A percentile compares a stretch with the other conserved stretches of the same genome.
These are phyloP conservation scores for Coix lacrymajobi DNA, from an alignment of 176 grass and related monocot genomes.

Conservation along the genomic window DNA sequence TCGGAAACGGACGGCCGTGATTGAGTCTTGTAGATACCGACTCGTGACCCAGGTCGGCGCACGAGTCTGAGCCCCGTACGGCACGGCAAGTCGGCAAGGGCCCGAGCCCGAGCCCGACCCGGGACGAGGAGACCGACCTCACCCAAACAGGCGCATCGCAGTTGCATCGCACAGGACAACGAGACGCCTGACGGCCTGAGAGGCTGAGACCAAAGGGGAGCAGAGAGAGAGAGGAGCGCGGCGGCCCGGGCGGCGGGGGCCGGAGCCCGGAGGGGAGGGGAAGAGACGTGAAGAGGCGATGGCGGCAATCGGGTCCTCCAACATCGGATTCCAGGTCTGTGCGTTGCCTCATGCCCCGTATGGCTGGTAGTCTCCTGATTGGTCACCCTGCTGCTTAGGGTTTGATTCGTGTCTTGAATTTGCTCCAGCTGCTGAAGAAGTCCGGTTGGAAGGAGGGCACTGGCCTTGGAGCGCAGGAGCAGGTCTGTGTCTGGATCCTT, in stretches of 20 bases:
- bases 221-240: neutral
- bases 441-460: constrained; percentile 94
- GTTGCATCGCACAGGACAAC: neutral
- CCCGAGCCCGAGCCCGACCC: neutral
- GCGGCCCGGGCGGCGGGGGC: neutral
- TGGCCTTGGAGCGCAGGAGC: constrained; percentile 81
- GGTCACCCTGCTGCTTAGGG: constrained; percentile 18
- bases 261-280: neutral
- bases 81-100: neutral
- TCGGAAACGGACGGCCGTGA: neutral
- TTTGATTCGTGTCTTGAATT: constrained; percentile 22
- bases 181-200: neutral
- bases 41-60: neutral
- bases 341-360: neutral
- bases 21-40: neutral
- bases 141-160: neutral
- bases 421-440: constrained; percentile 81
- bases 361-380: neutral
- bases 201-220: neutral
- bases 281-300: neutral
- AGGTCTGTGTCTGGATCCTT: constrained; percentile 35
- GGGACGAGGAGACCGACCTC: neutral
- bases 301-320: constrained; percentile 72
- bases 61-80: constrained; percentile 7
- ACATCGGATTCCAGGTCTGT: constrained; percentile 79